Evolutionary conservation across 1,284 basidiomycete species (phyloP).

Genomic region (Ustilago cynodontis): DNA sequence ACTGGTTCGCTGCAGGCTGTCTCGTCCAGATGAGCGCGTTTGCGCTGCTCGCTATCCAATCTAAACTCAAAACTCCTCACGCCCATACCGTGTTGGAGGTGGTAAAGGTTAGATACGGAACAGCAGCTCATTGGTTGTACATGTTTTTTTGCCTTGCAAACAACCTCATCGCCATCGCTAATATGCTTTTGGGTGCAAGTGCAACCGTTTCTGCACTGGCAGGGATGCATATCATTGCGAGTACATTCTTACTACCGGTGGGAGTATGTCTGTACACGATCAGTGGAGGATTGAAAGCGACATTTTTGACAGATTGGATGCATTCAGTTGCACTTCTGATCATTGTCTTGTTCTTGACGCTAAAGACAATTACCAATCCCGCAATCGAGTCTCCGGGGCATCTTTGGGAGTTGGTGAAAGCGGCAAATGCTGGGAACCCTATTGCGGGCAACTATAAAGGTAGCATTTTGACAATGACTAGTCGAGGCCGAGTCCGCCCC

Average conservation of each 20-base stretch:
- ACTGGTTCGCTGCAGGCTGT: conserved; percentile 58
- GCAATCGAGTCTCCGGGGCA: conserved; percentile 41
- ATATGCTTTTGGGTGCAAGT: conserved; percentile 64
- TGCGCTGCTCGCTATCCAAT: conserved; percentile 56
- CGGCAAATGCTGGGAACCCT: conserved; percentile 31
- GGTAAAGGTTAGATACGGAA: conserved; percentile 60
- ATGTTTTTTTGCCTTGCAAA: conserved; percentile 63
- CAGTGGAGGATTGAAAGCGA: conserved; percentile 60
- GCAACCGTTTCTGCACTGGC: conserved; percentile 62
- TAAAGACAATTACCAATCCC: conserved; percentile 59
- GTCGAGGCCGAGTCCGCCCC: no score
- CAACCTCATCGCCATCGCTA: conserved; percentile 63
- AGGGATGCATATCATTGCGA: conserved; percentile 61
- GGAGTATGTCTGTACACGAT: conserved; percentile 62
- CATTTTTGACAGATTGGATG: conserved; percentile 62
- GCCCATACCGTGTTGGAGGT: conserved; percentile 66
- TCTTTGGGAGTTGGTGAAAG: conserved; percentile 53
- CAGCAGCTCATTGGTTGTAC: conserved; percentile 58
- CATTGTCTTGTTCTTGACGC: conserved; percentile 55
- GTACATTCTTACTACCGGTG: conserved; percentile 60
- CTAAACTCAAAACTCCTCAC: conserved; percentile 54
- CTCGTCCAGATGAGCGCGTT: conserved; percentile 58
- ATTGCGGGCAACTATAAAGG: conserved; percentile 77
- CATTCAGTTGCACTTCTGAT: conserved; percentile 61
- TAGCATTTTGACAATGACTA: conserved; percentile 82